These are phyloP conservation scores for Boletus sensibilis DNA, from an alignment of 768 basidiomycete genomes.

Conservation along the genomic window DNA sequence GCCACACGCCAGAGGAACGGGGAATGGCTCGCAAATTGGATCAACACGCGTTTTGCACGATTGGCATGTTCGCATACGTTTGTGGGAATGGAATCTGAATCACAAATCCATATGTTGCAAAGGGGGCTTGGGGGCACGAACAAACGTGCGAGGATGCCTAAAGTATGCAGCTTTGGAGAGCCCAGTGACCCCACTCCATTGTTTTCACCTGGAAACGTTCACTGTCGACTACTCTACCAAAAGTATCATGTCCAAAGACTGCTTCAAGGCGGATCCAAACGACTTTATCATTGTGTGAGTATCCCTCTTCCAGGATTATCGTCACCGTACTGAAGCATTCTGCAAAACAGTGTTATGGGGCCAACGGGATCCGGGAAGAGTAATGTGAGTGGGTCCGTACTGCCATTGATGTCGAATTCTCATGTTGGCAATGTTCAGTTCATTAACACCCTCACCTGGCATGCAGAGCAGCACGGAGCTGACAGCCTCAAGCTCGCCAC, in stretches of 20 bases:
- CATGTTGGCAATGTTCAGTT: neutral
- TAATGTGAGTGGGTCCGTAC: slow-evolving; percentile 6
- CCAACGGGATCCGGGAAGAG: slow-evolving; percentile 25
- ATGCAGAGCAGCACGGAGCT: neutral
- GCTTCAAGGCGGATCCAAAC: neutral
- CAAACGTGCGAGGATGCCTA: neutral
- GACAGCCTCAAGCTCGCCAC: slow-evolving; percentile 9
- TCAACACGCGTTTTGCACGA: neutral
- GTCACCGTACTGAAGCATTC: neutral
- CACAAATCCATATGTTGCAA: too few relatives aligned
- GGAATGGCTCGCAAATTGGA: too few relatives aligned
- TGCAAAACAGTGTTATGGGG: slow-evolving; percentile 14
- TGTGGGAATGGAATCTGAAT: too few relatives aligned
- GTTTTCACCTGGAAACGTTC: too few relatives aligned
- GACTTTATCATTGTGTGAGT: slow-evolving; percentile 17
- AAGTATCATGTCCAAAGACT: neutral
- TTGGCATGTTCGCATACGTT: neutral
- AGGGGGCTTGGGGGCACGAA: neutral
- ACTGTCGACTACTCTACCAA: neutral
- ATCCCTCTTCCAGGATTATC: neutral
- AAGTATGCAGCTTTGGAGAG: neutral
- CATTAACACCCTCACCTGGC: slow-evolving; percentile 13
- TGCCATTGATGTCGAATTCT: neutral
- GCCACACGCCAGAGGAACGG: neutral
- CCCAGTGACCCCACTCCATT: neutral